Percentiles rank a stretch among this genome's conserved stretches.
Evolutionary conservation across 768 basidiomycete genomes (phyloP).

Genomic region (Russula ochroleuca): DNA sequence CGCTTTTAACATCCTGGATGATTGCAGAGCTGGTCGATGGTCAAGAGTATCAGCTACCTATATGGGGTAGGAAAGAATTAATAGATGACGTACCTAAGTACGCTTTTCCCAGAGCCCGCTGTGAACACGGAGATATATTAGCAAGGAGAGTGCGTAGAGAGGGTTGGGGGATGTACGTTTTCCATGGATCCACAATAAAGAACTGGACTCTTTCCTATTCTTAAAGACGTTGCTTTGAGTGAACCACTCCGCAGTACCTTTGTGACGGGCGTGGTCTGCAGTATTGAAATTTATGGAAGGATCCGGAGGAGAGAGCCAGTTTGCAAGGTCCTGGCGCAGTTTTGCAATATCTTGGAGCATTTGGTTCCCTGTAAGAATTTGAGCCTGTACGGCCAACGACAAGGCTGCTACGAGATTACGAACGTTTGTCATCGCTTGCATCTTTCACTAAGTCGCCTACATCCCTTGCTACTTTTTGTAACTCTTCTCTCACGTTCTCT

Average conservation of each 20-base stretch:
- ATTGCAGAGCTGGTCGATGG: neutral
- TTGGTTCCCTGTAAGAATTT: neutral
- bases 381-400: too few species aligned
- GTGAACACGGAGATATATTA: neutral
- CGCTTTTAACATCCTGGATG: neutral
- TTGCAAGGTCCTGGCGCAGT: neutral
- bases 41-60: neutral
- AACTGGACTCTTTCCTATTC: neutral
- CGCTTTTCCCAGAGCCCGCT: neutral
- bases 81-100: neutral
- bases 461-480: too few species aligned
- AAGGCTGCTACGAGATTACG: too few species aligned
- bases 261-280: neutral
- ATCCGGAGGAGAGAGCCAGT: constrained; percentile 3
- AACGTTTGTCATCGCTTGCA: too few species aligned
- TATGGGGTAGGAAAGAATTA: neutral
- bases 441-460: too few species aligned
- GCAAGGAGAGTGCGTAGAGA: too few species aligned
- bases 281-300: neutral
- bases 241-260: constrained; percentile 1
- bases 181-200: neutral
- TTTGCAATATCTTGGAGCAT: too few species aligned
- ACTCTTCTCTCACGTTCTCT: too few species aligned
- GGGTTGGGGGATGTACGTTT: neutral
- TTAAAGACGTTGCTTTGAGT: neutral